These are phyloP conservation scores for Vaccinium macrocarpon DNA, from an alignment of 148 eudicot genomes.

Conservation along the genomic window DNA sequence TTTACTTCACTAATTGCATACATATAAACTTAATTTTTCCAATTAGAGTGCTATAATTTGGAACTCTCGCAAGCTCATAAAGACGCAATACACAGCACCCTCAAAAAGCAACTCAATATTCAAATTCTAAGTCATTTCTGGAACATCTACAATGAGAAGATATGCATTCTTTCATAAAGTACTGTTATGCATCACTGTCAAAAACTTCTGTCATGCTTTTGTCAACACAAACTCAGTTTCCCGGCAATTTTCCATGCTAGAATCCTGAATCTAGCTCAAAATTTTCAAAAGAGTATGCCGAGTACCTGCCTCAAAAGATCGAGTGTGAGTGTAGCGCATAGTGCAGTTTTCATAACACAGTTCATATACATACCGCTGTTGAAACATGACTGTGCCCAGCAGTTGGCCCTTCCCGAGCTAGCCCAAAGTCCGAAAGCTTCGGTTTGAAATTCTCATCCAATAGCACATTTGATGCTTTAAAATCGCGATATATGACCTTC, in stretches of 20 bases:
- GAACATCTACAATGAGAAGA: conserved; percentile 1
- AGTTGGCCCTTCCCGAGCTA: conserved; percentile 88
- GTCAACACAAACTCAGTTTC: neutral
- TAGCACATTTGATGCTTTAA: conserved; percentile 78
- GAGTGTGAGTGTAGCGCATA: too few relatives aligned
- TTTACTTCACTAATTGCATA: neutral
- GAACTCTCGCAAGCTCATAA: neutral
- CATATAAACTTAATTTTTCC: neutral
- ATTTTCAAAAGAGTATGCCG: neutral
- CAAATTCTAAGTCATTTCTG: neutral
- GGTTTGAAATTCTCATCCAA: conserved; percentile 70
- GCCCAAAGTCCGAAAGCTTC: conserved; percentile 87
- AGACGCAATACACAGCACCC: neutral
- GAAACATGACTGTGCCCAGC: conserved; percentile 79
- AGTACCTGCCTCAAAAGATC: neutral
- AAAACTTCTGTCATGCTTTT: neutral
- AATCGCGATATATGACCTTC: conserved; percentile 87
- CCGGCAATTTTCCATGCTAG: neutral
- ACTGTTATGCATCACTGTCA: neutral
- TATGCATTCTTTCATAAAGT: neutral
- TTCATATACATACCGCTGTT: conserved; percentile 56
- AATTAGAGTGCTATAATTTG: neutral
- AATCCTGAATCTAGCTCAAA: neutral
- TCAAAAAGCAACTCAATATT: neutral
- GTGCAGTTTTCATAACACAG: neutral